Conservation (phyloP, 179 eudicot genomes). For the Spergularia azorica region DNA sequence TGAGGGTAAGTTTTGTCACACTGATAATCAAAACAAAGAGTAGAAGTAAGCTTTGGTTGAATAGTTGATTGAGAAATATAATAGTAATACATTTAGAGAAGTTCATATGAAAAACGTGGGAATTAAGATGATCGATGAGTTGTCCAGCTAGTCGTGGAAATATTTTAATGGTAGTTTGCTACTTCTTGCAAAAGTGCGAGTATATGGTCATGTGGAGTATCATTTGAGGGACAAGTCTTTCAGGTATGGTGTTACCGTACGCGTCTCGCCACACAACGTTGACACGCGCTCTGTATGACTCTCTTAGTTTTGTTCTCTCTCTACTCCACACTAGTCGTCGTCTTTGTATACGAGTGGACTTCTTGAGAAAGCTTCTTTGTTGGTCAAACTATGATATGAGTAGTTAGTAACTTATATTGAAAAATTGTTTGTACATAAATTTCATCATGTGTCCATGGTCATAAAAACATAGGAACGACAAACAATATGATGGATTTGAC, state of each 20-base stretch:
- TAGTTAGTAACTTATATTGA: too few species aligned
- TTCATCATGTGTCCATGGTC: too few species aligned
- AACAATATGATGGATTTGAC: too few species aligned
- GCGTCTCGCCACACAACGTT: background rate
- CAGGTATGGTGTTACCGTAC: background rate
- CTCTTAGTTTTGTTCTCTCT: background rate
- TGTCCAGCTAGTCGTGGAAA: too few species aligned
- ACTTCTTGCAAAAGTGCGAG: background rate
- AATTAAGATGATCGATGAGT: too few species aligned
- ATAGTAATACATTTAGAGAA: background rate
- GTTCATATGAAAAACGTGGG: slow-evolving; percentile 37
- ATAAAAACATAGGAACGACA: too few species aligned
- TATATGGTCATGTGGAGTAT: too few species aligned
- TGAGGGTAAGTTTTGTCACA: too few species aligned
- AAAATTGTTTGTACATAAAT: too few species aligned
- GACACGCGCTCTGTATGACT: slow-evolving; percentile 1
- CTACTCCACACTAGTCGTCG: slow-evolving; percentile 1
- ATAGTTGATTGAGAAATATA: background rate
- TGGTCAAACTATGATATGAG: too few species aligned
- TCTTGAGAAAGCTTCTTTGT: too few species aligned
- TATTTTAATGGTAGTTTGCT: too few species aligned
- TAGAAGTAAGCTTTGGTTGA: background rate
- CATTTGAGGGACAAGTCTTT: background rate
- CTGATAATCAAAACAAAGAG: background rate
- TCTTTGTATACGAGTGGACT: slow-evolving; percentile 8